phyloP scores from a whole-genome alignment of 2,329 filamentous ascomycete species.

The Conoideocrella luteorostrata region DNA sequence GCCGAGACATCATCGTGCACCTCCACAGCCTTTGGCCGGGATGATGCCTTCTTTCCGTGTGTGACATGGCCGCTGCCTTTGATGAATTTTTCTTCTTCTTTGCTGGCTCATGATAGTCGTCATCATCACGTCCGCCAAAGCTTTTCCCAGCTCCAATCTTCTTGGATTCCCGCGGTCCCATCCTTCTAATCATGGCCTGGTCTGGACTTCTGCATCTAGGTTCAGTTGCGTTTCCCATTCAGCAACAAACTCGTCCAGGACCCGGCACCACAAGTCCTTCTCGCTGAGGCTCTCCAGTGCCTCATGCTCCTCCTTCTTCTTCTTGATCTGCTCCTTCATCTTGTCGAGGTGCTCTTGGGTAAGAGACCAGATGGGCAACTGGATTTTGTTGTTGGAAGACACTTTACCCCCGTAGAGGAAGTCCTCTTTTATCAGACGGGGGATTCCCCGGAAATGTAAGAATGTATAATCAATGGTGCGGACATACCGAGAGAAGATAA shows the following conservation, averaged over 20 bases:
- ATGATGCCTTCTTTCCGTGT: conserved; percentile 44
- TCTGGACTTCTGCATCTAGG: conserved; percentile 70
- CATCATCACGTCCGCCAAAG: conserved; percentile 54
- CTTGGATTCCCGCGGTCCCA: conserved; percentile 75
- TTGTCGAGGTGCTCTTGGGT: conserved; percentile 90
- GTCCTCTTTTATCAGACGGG: too few species aligned
- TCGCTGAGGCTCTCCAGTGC: conserved; percentile 69
- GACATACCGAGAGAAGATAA: conserved; percentile 85
- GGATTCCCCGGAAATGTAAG: too few species aligned
- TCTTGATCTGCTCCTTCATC: conserved; percentile 73
- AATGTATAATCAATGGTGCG: too few species aligned
- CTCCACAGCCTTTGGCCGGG: too few species aligned
- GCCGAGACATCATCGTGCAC: conserved; percentile 45
- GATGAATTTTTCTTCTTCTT: conserved; percentile 35
- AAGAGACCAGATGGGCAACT: conserved; percentile 96
- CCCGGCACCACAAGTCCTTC: conserved; percentile 84
- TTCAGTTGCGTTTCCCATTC: conserved; percentile 81
- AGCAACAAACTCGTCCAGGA: conserved; percentile 77
- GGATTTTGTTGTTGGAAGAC: neutral
- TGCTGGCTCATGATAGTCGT: conserved; percentile 47
- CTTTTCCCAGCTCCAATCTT: conserved; percentile 70
- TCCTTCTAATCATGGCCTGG: conserved; percentile 63
- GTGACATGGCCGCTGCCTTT: conserved; percentile 22
- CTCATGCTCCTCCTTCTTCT: conserved; percentile 84
- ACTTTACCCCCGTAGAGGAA: conserved; percentile 70